A percentile compares a stretch with the other conserved stretches of the same genome.
Evolutionary conservation across 768 basidiomycete species (phyloP).

Genomic region (Omphalotus guepiniiformis): DNA sequence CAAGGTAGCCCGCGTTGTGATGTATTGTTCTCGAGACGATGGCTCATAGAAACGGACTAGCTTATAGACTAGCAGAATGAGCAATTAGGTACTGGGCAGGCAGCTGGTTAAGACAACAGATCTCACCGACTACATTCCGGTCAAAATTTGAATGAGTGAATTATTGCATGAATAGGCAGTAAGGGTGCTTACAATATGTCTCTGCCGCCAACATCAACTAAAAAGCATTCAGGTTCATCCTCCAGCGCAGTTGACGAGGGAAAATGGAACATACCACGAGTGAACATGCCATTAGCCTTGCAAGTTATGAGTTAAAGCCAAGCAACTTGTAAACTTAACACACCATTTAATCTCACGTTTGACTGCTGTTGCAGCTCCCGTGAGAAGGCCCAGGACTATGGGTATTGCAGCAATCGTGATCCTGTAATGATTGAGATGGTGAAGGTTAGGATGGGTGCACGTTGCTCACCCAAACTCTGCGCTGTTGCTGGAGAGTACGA

Average conservation of each 20-base stretch:
- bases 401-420: constrained; percentile 83
- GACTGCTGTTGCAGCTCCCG: constrained; percentile 64
- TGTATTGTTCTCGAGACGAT: constrained; percentile 46
- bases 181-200: constrained; percentile 65
- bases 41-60: constrained; percentile 81
- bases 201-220: constrained; percentile 73
- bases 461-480: constrained; percentile 60
- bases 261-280: constrained; percentile 1
- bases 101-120: constrained; percentile 1
- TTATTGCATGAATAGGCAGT: constrained; percentile 4
- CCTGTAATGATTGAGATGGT: background rate
- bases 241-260: background rate
- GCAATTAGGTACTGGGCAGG: too few species aligned
- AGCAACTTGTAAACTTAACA: constrained; percentile 20
- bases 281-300: constrained; percentile 1
- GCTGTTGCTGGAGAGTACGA: constrained; percentile 59
- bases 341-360: constrained; percentile 80
- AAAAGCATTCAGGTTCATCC: constrained; percentile 50
- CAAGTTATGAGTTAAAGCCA: background rate
- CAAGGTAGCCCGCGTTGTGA: constrained; percentile 73
- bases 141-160: constrained; percentile 5
- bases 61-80: constrained; percentile 82
- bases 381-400: constrained; percentile 63
- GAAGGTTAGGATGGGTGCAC: background rate
- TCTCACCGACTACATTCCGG: constrained; percentile 41